Conservation (phyloP, 1,284 basidiomycete genomes). For the Ganoderma meredithae region DNA sequence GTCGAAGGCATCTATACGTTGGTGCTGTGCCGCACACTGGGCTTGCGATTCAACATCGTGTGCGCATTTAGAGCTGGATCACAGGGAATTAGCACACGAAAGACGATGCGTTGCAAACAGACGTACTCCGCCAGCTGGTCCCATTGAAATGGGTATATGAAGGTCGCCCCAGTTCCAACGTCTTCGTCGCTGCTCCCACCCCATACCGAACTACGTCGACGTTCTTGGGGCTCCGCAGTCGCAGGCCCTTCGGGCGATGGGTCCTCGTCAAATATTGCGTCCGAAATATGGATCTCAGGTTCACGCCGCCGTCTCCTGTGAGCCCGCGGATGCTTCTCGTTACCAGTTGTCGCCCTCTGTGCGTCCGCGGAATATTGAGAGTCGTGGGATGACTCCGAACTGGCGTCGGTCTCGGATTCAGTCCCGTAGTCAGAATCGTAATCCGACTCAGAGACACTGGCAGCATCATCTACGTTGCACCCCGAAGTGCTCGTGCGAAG, state of each 20-base stretch:
- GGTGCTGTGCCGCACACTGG: conserved; percentile 41
- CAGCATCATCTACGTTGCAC: conserved; percentile 24
- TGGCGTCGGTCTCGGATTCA: conserved; percentile 21
- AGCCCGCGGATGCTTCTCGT: conserved; percentile 2
- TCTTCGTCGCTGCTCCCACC: conserved; percentile 32
- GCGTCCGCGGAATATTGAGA: conserved; percentile 12
- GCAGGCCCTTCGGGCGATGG: conserved; percentile 62
- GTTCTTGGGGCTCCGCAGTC: conserved; percentile 38
- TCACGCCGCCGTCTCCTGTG: conserved; percentile 28
- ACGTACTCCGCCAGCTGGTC: conserved; percentile 43
- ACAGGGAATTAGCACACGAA: neutral
- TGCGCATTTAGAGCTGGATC: conserved; percentile 11
- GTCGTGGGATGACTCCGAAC: conserved; percentile 18
- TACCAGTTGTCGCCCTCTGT: neutral
- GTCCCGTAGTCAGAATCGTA: conserved; percentile 27
- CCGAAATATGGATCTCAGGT: conserved; percentile 61
- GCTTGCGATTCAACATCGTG: conserved; percentile 36
- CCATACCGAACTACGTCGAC: conserved; percentile 32
- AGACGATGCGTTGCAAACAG: too few species aligned
- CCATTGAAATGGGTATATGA: conserved; percentile 62
- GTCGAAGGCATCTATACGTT: conserved; percentile 59
- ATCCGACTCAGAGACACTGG: conserved; percentile 21
- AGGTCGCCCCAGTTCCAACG: conserved; percentile 55
- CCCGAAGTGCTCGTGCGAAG: conserved; percentile 11
- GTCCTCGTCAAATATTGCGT: conserved; percentile 66